Base-by-base conservation (phyloP, 2,329 filamentous ascomycete species). In the Pseudogymnoascus sp. region DNA sequence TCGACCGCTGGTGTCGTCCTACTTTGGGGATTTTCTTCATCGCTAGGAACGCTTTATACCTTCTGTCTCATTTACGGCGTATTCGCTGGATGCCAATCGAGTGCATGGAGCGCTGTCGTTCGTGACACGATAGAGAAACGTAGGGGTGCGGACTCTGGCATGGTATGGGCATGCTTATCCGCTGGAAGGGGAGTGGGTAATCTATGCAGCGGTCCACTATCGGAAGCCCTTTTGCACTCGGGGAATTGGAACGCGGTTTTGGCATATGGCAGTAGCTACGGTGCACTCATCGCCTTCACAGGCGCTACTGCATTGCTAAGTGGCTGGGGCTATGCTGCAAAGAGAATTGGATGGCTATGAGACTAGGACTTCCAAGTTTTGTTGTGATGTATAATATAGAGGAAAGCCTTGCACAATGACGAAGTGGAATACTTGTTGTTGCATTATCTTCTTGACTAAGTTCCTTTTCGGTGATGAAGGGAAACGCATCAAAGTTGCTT, bases 161-260 rank as follows among this genome's bases (percentile, higher is more conserved):
- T 73, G 59, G 41, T 47, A 9, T 28, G 20, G 20, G 41, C 41
- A 28, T 47, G 41, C 2, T 83, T 86, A 78, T 75, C 87, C 0
- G 80, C 85, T 65, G 84, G 82, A 1, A 74, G 84, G 39, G 84
- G 84, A 0, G 73, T 87, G 1, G 84, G 84, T 0, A 86, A 86
- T 64, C 76, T 85, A 41, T 74, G 74, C 2, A 80, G 74, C 2
- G 82, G 82, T 0, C 81, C 82, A 12, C 58, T 84, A 62, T 83
- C 81, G 65, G 78, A 81, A 60, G 75, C 71, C 1, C 68, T 85
- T 58, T 68, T 84, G 12, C 75, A 62, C 74, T 72, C 73, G 2
- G 78, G 75, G 0, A 28, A 47, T 47, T 47, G 41, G 41, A 47
- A 47, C 22, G 41, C 22, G n/a, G 41, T n/a, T 28, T 47, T 47